Conservation (phyloP, 495 filamentous ascomycete genomes). For the Aspergillus coremiiformis region DNA sequence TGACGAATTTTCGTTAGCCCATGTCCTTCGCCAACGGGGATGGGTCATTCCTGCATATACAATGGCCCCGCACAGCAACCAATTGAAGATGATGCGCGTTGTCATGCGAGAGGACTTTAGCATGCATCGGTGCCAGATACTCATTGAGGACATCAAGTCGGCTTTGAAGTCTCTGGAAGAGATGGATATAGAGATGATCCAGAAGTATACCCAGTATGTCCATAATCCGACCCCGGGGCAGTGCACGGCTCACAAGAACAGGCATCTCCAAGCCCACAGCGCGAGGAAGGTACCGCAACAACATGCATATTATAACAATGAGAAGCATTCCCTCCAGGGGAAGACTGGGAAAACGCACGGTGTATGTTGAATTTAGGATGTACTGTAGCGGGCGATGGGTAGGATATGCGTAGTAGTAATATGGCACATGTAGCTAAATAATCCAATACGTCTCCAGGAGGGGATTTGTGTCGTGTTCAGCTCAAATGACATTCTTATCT, state of each 20-base stretch:
- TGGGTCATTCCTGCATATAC: slow-evolving; percentile 94
- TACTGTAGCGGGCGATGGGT: too few species aligned
- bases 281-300: slow-evolving; percentile 38
- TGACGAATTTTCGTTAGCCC: slow-evolving; percentile 77
- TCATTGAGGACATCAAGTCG: slow-evolving; percentile 67
- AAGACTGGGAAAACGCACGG: slow-evolving; percentile 76
- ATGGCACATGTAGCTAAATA: too few species aligned
- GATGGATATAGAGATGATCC: slow-evolving; percentile 64
- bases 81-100: slow-evolving; percentile 77
- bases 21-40: slow-evolving; percentile 71
- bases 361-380: slow-evolving; percentile 57
- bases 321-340: slow-evolving; percentile 71
- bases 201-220: slow-evolving; percentile 52
- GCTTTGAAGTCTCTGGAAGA: slow-evolving; percentile 57
- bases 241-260: slow-evolving; percentile 7
- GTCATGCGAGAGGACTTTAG: slow-evolving; percentile 88
- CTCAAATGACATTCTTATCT: background rate
- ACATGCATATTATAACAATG: slow-evolving; percentile 55
- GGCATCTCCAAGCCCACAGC: slow-evolving; percentile 43
- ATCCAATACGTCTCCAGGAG: too few species aligned
- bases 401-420: too few species aligned
- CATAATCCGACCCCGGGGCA: background rate
- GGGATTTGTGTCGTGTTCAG: too few species aligned
- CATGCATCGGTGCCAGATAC: slow-evolving; percentile 61
- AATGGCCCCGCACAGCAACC: slow-evolving; percentile 77